A percentile compares a stretch with the other conserved stretches of the same genome.
Evolutionary conservation across 805 yeast genomes (phyloP).

Genomic region (Wickerhamomyces strasburgensis): DNA sequence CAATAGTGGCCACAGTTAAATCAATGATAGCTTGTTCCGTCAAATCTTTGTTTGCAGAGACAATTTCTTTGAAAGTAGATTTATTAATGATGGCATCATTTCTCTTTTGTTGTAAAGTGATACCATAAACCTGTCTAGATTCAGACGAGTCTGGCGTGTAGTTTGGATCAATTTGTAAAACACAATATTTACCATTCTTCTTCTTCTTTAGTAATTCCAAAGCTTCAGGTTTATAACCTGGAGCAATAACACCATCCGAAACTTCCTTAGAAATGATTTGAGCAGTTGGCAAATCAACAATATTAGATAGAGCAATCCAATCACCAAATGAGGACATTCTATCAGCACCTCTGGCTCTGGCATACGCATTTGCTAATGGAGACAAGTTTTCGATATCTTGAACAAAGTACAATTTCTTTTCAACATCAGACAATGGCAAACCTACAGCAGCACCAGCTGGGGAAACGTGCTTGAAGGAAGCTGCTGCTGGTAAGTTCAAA

Average conservation of each 20-base stretch:
- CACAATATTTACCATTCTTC: conserved; percentile 97
- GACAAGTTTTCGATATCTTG: conserved; percentile 91
- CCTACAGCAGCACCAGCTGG: conserved; percentile 99
- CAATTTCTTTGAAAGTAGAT: conserved; percentile 86
- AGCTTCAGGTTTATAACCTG: conserved; percentile 92
- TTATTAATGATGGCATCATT: conserved; percentile 95
- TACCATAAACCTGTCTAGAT: conserved; percentile 94
- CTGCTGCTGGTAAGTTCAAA: conserved; percentile 95
- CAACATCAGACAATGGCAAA: conserved; percentile 82
- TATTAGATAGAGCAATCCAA: conserved; percentile 94
- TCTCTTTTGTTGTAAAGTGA: conserved; percentile 92
- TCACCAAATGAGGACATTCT: conserved; percentile 99
- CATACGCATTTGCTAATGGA: conserved; percentile 96
- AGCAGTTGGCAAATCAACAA: conserved; percentile 95
- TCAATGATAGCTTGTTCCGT: conserved; percentile 92
- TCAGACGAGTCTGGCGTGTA: conserved; percentile 77
- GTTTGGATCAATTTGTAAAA: conserved; percentile 93
- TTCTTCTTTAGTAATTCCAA: conserved; percentile 81
- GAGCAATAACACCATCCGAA: conserved; percentile 98
- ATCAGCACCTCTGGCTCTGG: conserved; percentile 99
- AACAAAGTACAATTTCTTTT: conserved; percentile 94
- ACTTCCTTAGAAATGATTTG: conserved; percentile 96
- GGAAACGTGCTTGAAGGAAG: conserved; percentile 96
- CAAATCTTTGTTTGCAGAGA: conserved; percentile 78
- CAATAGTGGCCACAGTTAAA: conserved; percentile 94